Base-by-base conservation (phyloP, 257 asterid species). In the Cynanchum wilfordii region DNA sequence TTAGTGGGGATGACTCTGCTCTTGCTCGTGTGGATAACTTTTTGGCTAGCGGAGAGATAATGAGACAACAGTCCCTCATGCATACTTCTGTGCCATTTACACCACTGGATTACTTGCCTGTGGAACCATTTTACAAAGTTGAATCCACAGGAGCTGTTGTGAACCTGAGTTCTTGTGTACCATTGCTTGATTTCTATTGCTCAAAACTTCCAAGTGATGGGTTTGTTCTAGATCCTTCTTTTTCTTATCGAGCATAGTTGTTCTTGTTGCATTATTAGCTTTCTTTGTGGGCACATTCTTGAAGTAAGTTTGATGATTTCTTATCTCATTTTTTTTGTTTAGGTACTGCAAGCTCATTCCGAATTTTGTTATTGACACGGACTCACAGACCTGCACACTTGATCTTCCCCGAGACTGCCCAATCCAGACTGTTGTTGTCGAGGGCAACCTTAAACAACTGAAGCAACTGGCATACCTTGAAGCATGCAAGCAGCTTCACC, bases 401-500 rank as follows among this genome's bases (percentile, higher is more conserved):
- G 69, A 73, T 55, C 95, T 91, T 75, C 97, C 98, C 20, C 87
- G 65, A 73, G 89, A 84, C 83, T 88, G 87, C 80, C 97, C 92
- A 0, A 29, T 93, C 66, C 86, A 68, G 79, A 51, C 65, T 24
- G 54, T 86, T 24, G 73, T 55, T 0, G 91, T 84, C 44, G 52
- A 73, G 51, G 96, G 90, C 38, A 71, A 73, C 38, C 85, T 24
- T 51, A 51, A 87, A 77, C 33, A 58, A 12, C 73, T 87, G 59
- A 89, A 80, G 89, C 89, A 89, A 83, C 87, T 86, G 42, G 98
- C 91, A 30, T 87, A 94, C 82, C 79, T 93, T 15, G 91, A 89
- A 84, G 97, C 96, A 58, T 93, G 98, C 80, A 89, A 82, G 83
- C 75, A 87, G 73, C 97, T 93, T 72, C 97, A 93, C 85, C 75